Percentiles rank a stretch among this genome's conserved stretches.
These are phyloP conservation scores for Lignosus rhinocerotis DNA, from an alignment of 1,284 basidiomycete genomes.

Conservation along the genomic window DNA sequence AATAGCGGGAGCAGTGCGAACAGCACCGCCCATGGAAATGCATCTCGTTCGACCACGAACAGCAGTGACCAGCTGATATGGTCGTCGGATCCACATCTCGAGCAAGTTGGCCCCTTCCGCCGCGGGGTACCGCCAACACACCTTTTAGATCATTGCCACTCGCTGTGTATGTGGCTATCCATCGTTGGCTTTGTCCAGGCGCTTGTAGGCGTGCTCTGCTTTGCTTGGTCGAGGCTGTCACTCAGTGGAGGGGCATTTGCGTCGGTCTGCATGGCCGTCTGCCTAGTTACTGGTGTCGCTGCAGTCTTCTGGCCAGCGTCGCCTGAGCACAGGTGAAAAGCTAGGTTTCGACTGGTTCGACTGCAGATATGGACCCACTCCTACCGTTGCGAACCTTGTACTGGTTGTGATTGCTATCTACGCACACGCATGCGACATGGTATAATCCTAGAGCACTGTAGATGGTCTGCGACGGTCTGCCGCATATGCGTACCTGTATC, in stretches of 20 bases:
- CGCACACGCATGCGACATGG: no score
- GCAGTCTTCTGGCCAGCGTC: constrained; percentile 22
- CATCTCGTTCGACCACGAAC: background rate
- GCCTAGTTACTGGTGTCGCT: constrained; percentile 32
- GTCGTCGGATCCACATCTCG: constrained; percentile 44
- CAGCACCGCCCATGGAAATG: background rate
- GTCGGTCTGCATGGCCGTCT: constrained; percentile 42
- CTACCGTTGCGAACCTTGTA: background rate
- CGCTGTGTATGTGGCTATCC: constrained; percentile 50
- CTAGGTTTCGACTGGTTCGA: background rate
- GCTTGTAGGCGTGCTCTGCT: constrained; percentile 49
- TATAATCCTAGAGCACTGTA: no score
- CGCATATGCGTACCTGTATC: no score
- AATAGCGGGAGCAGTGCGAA: background rate
- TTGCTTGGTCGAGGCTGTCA: constrained; percentile 50
- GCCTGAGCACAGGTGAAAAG: constrained; percentile 4
- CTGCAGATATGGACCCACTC: no score
- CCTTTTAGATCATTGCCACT: constrained; percentile 49
- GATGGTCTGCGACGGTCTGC: no score
- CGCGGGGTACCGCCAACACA: constrained; percentile 38
- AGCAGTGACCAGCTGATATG: constrained; percentile 12
- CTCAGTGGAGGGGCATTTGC: constrained; percentile 44
- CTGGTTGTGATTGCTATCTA: background rate
- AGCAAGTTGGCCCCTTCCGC: constrained; percentile 42
- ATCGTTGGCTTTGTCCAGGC: constrained; percentile 50